Evolutionary conservation across 2,329 filamentous ascomycete genomes (phyloP).

Genomic region (Diaporthe sp.): DNA sequence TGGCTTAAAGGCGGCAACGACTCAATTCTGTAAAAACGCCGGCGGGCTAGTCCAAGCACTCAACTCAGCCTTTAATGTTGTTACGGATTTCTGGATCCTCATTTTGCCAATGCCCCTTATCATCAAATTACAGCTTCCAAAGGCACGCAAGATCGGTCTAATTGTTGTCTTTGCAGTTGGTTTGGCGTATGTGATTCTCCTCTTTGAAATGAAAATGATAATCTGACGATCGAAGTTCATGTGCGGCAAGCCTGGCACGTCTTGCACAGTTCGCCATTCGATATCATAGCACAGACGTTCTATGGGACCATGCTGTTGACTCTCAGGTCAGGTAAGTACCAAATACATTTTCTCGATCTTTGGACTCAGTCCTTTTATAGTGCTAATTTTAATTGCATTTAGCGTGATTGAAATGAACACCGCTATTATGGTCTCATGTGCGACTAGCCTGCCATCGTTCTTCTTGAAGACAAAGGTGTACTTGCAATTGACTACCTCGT

Average conservation of each 20-base stretch:
- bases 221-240: background rate
- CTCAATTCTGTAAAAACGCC: background rate
- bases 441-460: background rate
- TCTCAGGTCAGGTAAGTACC: background rate
- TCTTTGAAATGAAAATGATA: background rate
- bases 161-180: background rate
- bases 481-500: background rate
- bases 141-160: background rate
- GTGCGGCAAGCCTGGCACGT: background rate
- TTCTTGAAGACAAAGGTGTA: background rate
- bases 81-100: background rate
- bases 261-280: background rate
- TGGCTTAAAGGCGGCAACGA: background rate
- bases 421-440: background rate
- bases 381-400: background rate
- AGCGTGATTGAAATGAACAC: background rate
- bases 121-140: background rate
- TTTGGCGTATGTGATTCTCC: background rate
- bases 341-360: background rate
- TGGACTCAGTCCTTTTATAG: background rate
- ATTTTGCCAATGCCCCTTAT: background rate
- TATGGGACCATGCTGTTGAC: background rate
- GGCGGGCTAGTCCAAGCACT: background rate
- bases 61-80: background rate
- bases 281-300: background rate